Conservation (phyloP, 176 grass and related monocot genomes). For the Coix lacrymajobi region DNA sequence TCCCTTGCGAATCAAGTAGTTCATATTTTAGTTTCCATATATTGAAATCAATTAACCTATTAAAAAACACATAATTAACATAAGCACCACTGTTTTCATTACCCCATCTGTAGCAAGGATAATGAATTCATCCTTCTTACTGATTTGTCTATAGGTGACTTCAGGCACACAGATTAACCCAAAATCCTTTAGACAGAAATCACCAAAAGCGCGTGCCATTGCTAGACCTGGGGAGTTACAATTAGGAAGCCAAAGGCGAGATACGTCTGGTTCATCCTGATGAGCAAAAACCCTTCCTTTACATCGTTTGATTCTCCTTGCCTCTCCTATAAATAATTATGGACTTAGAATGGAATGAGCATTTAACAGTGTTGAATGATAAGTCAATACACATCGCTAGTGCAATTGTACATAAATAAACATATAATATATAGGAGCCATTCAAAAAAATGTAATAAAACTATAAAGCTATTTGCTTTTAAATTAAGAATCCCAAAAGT, state of each 20-base stretch:
- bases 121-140: conserved; percentile 65
- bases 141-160: conserved; percentile 45
- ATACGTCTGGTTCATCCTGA: conserved; percentile 62
- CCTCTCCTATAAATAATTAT: conserved; percentile 49
- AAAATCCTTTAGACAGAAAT: conserved; percentile 80
- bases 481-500: neutral
- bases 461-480: neutral
- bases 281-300: conserved; percentile 64
- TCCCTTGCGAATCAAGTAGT: neutral
- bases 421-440: neutral
- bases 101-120: conserved; percentile 78
- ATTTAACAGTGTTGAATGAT: neutral
- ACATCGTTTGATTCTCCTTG: conserved; percentile 63
- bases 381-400: neutral
- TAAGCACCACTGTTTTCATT: conserved; percentile 22
- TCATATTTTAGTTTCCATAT: neutral
- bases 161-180: conserved; percentile 73
- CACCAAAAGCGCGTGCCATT: conserved; percentile 74
- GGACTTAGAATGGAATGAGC: neutral
- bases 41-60: neutral
- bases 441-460: neutral
- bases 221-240: conserved; percentile 61
- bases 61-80: neutral
- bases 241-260: conserved; percentile 69
- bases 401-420: neutral